Evolutionary conservation across 768 basidiomycete genomes (phyloP).

Genomic region (Galerina marginata): DNA sequence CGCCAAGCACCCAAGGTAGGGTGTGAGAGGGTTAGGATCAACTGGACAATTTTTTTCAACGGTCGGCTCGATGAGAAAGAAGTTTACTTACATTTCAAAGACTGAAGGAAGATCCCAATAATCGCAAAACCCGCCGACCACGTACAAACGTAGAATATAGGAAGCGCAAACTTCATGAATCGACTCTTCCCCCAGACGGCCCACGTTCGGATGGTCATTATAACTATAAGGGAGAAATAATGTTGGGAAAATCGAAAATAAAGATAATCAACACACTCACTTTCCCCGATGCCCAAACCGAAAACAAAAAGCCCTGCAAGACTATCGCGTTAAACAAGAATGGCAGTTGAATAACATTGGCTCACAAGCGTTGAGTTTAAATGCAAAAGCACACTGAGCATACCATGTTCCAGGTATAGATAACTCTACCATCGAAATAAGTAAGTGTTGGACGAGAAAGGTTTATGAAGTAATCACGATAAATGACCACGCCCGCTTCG

Average conservation of each 20-base stretch:
- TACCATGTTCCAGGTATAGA: constrained; percentile 18
- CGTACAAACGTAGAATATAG: constrained; percentile 10
- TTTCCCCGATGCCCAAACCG: constrained; percentile 22
- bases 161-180: constrained; percentile 8
- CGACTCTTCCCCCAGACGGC: constrained; percentile 20
- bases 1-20: constrained; percentile 24
- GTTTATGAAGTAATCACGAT: constrained; percentile 15
- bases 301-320: constrained; percentile 22
- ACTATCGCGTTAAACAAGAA: too few relatives aligned
- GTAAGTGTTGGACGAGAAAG: neutral
- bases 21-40: constrained; percentile 19
- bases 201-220: constrained; percentile 21
- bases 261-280: constrained; percentile 2
- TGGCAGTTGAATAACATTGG: neutral
- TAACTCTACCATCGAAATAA: constrained; percentile 5
- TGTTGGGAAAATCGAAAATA: neutral
- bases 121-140: constrained; percentile 2
- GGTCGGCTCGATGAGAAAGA: neutral
- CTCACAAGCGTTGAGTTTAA: constrained; percentile 20
- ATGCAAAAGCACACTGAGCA: constrained; percentile 9
- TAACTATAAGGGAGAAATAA: constrained; percentile 3
- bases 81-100: constrained; percentile 9
- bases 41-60: constrained; percentile 15
- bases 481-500: constrained; percentile 25
- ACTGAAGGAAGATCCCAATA: constrained; percentile 7